A percentile compares a stretch with the other conserved stretches of the same genome.
phyloP scores from a whole-genome alignment of 176 grass and related monocot genomes.

The Urochloa ruziziensis region DNA sequence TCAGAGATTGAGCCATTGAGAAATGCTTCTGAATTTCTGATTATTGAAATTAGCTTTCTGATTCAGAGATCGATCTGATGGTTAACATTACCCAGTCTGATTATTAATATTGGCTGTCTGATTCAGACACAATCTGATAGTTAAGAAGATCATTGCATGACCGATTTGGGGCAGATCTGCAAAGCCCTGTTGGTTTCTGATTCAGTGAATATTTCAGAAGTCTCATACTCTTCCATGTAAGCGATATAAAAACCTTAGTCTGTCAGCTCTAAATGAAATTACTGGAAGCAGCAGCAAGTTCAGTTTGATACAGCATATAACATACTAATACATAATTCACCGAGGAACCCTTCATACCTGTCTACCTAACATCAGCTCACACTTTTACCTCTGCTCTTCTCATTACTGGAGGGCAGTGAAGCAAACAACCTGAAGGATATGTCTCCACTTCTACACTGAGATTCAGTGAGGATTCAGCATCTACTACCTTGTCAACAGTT shows the following conservation, averaged over 20 bases:
- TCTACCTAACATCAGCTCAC: background rate
- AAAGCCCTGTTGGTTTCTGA: background rate
- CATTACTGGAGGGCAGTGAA: background rate
- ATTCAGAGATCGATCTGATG: background rate
- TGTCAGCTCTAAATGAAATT: background rate
- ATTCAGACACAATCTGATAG: background rate
- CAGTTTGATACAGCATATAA: background rate
- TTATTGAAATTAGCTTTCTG: background rate
- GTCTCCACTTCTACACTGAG: background rate
- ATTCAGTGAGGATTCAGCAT: background rate
- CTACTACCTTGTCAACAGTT: background rate
- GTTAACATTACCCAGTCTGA: no score
- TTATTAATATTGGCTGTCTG: background rate
- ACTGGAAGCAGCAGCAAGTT: background rate
- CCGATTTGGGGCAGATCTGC: background rate
- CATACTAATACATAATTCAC: background rate
- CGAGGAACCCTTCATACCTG: background rate
- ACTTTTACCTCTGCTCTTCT: background rate
- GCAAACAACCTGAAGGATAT: no score
- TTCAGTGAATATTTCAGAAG: background rate
- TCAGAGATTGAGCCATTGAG: background rate
- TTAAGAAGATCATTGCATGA: background rate
- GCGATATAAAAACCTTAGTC: background rate
- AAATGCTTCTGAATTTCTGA: background rate
- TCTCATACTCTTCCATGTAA: no score